Conservation (phyloP, 2,329 filamentous ascomycete genomes). For the Sordariomycetes sp. region DNA sequence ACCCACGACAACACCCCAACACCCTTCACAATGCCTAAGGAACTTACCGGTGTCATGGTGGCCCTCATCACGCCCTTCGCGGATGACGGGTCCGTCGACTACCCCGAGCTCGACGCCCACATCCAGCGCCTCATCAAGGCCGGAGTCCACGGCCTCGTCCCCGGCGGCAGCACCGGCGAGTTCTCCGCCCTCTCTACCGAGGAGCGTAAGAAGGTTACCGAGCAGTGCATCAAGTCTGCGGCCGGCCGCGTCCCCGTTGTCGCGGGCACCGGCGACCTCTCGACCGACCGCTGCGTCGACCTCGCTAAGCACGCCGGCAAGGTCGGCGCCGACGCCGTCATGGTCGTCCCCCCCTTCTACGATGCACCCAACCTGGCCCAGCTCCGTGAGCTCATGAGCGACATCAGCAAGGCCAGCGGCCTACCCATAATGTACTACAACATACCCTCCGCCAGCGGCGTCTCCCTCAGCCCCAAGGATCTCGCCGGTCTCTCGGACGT, state of each 20-base stretch:
- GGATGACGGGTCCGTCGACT: constrained; percentile 25
- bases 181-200: constrained; percentile 28
- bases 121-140: constrained; percentile 28
- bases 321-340: constrained; percentile 57
- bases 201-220: constrained; percentile 30
- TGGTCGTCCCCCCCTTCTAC: constrained; percentile 37
- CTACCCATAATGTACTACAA: constrained; percentile 37
- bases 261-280: constrained; percentile 28
- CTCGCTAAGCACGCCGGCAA: constrained; percentile 66
- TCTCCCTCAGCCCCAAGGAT: constrained; percentile 24
- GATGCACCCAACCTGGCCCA: constrained; percentile 23
- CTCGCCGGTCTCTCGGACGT: constrained; percentile 27
- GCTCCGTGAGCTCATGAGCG: constrained; percentile 20
- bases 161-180: constrained; percentile 32
- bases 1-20: background rate
- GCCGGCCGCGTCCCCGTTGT: constrained; percentile 25
- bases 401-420: constrained; percentile 22
- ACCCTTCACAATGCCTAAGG: constrained; percentile 5
- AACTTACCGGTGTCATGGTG: constrained; percentile 28
- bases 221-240: constrained; percentile 17
- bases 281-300: constrained; percentile 38
- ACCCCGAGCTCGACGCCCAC: constrained; percentile 22
- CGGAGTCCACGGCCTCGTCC: constrained; percentile 34
- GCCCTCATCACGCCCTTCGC: constrained; percentile 34
- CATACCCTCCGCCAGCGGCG: constrained; percentile 30